Evolutionary conservation across 31 red algal species (phyloP).

Genomic region (Porphyra umbilicalis): DNA sequence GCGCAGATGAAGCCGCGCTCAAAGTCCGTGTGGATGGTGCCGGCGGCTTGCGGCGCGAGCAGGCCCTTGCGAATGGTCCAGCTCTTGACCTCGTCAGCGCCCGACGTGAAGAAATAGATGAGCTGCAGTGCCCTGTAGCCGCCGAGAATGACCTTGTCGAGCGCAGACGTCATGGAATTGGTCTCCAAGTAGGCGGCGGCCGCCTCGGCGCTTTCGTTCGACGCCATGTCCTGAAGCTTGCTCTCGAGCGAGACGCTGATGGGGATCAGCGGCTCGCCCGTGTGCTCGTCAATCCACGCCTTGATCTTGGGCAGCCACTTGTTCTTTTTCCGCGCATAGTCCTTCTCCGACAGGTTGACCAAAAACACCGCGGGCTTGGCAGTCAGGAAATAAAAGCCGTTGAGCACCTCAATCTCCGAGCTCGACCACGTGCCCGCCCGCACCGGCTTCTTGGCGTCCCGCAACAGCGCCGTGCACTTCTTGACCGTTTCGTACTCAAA

Average conservation of each 20-base stretch:
- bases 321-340: conserved; percentile 92
- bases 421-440: conserved; percentile 62
- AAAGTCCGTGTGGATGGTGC: conserved; percentile 98
- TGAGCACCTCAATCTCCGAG: conserved; percentile 82
- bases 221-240: conserved; percentile 65
- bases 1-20: conserved; percentile 96
- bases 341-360: conserved; percentile 93
- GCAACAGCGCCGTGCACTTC: conserved; percentile 60
- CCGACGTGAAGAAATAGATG: conserved; percentile 92
- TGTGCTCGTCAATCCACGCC: conserved; percentile 78
- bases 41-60: conserved; percentile 88
- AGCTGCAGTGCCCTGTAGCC: conserved; percentile 72
- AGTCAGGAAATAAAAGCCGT: conserved; percentile 87
- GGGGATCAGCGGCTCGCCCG: conserved; percentile 76
- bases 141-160: conserved; percentile 74
- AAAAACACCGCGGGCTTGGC: conserved; percentile 92
- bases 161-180: conserved; percentile 24
- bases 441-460: conserved; percentile 68
- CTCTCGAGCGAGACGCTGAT: conserved; percentile 78
- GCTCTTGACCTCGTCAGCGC: conserved; percentile 82
- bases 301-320: conserved; percentile 95
- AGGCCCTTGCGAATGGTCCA: conserved; percentile 97
- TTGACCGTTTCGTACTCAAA: conserved; percentile 61
- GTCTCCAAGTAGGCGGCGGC: conserved; percentile 38
- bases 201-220: conserved; percentile 54